These are phyloP conservation scores for Alternaria ventricosa DNA, from an alignment of 2,329 filamentous ascomycete genomes.

Conservation along the genomic window DNA sequence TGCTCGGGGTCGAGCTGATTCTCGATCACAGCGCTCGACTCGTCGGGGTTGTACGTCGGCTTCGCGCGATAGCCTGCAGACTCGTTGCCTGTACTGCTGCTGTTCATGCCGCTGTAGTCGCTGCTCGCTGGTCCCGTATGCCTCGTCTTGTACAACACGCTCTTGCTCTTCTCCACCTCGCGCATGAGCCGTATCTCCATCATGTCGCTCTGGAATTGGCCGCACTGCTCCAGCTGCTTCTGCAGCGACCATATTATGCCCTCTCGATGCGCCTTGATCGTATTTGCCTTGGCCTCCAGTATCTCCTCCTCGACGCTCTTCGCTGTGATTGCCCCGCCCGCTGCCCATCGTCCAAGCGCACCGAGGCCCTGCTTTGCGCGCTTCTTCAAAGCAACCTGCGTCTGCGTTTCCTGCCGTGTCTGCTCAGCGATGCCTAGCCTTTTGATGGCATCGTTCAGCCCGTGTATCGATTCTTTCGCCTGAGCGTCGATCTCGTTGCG, in stretches of 20 bases:
- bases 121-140: constrained; percentile 35
- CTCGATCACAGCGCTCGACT: constrained; percentile 50
- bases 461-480: constrained; percentile 82
- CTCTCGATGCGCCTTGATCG: constrained; percentile 75
- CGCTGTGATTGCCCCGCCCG: constrained; percentile 56
- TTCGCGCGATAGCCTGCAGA: constrained; percentile 38
- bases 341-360: constrained; percentile 72
- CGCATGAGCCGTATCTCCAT: constrained; percentile 87
- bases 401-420: constrained; percentile 77
- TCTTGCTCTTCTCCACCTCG: constrained; percentile 88
- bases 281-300: constrained; percentile 74
- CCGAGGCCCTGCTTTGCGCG: constrained; percentile 68
- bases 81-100: constrained; percentile 13
- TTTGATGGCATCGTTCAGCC: constrained; percentile 81
- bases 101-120: constrained; percentile 31
- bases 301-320: constrained; percentile 71
- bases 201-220: constrained; percentile 83
- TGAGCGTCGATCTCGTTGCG: constrained; percentile 87
- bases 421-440: constrained; percentile 82
- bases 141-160: constrained; percentile 75
- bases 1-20: constrained; percentile 80
- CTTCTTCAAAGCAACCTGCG: constrained; percentile 74
- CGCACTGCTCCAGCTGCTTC: constrained; percentile 75
- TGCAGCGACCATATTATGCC: constrained; percentile 84
- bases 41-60: constrained; percentile 29